These are phyloP conservation scores for Trebouxia sp. DNA, from an alignment of 139 green algal species.

Conservation along the genomic window DNA sequence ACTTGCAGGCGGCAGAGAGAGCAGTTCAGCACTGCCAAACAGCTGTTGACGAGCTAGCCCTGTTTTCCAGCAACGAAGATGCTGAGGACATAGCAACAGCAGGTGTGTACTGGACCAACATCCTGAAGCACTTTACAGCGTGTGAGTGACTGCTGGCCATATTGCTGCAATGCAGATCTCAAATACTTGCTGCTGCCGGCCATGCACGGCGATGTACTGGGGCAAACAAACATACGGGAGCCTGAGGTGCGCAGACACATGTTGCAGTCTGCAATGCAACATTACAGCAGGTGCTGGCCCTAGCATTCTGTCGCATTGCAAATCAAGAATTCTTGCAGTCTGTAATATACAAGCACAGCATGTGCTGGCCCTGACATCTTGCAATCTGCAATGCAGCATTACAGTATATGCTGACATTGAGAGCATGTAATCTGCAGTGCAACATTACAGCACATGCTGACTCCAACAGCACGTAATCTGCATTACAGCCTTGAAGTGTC, in stretches of 20 bases:
- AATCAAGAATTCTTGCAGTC: no score
- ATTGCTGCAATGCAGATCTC: constrained; percentile 40
- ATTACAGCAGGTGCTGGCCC: background rate
- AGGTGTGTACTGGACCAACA: background rate
- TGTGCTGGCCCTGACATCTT: no score
- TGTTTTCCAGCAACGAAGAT: constrained; percentile 83
- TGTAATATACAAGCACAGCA: no score
- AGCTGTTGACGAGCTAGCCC: constrained; percentile 36
- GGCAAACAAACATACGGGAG: background rate
- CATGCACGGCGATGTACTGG: constrained; percentile 40
- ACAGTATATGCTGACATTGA: no score
- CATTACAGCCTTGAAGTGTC: no score
- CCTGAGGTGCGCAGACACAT: background rate
- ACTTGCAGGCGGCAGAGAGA: background rate
- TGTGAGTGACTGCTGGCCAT: background rate
- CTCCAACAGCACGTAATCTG: no score
- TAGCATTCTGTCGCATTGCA: no score
- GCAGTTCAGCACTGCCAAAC: background rate
- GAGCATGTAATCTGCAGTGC: no score
- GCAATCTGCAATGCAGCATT: no score
- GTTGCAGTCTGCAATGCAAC: background rate
- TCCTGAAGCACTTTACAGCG: background rate
- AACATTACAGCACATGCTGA: no score
- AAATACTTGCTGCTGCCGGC: constrained; percentile 67
- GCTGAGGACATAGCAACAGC: constrained; percentile 66